Evolutionary conservation across 306 rosid species (phyloP).

Genomic region (Oxytropis ochrocephala): DNA sequence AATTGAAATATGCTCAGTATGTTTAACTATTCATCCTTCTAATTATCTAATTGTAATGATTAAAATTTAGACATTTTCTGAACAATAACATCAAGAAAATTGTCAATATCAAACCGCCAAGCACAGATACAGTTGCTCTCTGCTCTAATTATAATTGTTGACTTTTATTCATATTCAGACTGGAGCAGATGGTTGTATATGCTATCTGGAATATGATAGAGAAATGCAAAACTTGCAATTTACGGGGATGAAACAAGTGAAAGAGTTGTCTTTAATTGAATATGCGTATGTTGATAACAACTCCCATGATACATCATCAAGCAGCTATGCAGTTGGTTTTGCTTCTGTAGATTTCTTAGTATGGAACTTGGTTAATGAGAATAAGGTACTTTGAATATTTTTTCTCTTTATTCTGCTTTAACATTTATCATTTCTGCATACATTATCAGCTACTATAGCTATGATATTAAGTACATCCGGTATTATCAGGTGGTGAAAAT

Average conservation of each 20-base stretch:
- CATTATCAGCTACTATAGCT: background rate
- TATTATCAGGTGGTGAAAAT: conserved; percentile 63
- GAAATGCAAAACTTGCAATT: conserved; percentile 63
- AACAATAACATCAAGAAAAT: background rate
- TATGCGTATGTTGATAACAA: conserved; percentile 39
- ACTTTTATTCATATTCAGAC: conserved; percentile 52
- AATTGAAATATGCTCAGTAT: conserved; percentile 70
- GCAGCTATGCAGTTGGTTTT: conserved; percentile 80
- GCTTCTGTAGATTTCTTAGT: conserved; percentile 77
- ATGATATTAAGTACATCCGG: conserved; percentile 19
- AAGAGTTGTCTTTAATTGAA: conserved; percentile 74
- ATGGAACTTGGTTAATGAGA: conserved; percentile 75
- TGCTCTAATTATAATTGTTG: conserved; percentile 5
- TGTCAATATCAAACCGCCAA: background rate
- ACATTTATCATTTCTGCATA: background rate
- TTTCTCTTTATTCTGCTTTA: conserved; percentile 11
- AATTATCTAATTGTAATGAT: background rate
- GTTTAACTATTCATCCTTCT: conserved; percentile 24
- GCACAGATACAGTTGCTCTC: background rate
- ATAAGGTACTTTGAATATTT: conserved; percentile 48
- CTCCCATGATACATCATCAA: conserved; percentile 29
- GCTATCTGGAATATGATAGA: conserved; percentile 70
- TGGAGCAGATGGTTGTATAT: conserved; percentile 95
- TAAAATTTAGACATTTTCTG: background rate
- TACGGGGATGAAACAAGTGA: conserved; percentile 90